These are phyloP conservation scores for Liquidambar formosana DNA, from an alignment of 164 flowering plant species.

Conservation along the genomic window DNA sequence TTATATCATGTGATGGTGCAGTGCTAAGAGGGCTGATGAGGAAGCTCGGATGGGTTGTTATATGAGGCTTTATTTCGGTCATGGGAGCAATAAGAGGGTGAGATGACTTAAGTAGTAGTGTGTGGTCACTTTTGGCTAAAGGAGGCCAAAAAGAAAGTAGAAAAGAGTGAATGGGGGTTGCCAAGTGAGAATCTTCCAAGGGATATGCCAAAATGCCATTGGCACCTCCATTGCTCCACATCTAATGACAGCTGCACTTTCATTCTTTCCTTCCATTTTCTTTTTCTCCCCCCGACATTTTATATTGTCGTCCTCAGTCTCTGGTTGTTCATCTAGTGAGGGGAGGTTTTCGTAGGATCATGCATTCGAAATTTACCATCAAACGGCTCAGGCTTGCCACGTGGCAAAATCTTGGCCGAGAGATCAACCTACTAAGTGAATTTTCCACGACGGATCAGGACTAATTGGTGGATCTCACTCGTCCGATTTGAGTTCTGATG, in stretches of 20 bases:
- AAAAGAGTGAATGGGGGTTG: constrained; percentile 19
- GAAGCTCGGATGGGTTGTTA: constrained; percentile 12
- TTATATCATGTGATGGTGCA: constrained; percentile 10
- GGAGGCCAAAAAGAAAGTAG: constrained; percentile 8
- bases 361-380: neutral
- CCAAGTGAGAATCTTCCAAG: constrained; percentile 42
- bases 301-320: constrained; percentile 1
- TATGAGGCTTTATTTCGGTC: constrained; percentile 23
- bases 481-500: too few species aligned
- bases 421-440: neutral
- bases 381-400: neutral
- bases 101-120: constrained; percentile 34
- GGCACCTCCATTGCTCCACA: constrained; percentile 14
- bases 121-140: constrained; percentile 33
- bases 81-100: constrained; percentile 25
- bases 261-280: neutral
- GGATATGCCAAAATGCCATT: constrained; percentile 54
- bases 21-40: constrained; percentile 26
- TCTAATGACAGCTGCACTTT: constrained; percentile 7
- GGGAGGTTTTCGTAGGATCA: neutral
- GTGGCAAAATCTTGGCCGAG: neutral
- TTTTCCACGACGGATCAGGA: too few species aligned
- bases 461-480: too few species aligned
- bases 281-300: neutral
- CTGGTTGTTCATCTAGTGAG: too few species aligned